Evolutionary conservation across 192 early-diverging fungal species (phyloP).

Genomic region (Podila minutissima): DNA sequence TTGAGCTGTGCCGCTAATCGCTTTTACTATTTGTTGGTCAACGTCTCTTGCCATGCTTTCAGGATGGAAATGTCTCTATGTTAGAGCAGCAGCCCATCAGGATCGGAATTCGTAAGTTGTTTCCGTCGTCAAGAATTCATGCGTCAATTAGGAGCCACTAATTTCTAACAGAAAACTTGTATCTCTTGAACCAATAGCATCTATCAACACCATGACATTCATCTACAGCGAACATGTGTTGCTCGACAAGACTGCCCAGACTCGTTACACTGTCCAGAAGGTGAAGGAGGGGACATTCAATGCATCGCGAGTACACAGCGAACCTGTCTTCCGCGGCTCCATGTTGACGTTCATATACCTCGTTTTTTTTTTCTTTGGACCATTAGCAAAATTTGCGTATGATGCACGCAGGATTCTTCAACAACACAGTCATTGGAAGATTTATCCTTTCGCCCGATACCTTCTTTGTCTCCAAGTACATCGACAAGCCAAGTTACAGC

Average conservation of each 20-base stretch:
- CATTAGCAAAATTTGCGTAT: slow-evolving; percentile 33
- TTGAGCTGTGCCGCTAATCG: background rate
- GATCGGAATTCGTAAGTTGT: slow-evolving; percentile 20
- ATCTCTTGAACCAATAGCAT: slow-evolving; percentile 10
- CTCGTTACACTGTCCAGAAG: slow-evolving; percentile 32
- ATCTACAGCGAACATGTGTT: slow-evolving; percentile 27
- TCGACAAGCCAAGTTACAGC: slow-evolving; percentile 40
- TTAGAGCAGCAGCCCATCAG: slow-evolving; percentile 15
- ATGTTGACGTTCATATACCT: background rate
- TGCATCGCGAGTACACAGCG: too few relatives aligned
- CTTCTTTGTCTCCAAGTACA: slow-evolving; percentile 26
- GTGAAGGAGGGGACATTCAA: background rate
- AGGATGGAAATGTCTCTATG: slow-evolving; percentile 13
- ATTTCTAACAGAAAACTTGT: background rate
- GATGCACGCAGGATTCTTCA: slow-evolving; percentile 9
- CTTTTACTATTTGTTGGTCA: background rate
- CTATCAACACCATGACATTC: slow-evolving; percentile 39
- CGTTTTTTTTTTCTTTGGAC: background rate
- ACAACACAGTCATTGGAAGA: slow-evolving; percentile 8
- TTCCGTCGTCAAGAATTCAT: background rate
- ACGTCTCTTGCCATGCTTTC: background rate
- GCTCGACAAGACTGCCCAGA: background rate
- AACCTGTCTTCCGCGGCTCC: background rate
- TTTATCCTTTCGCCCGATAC: slow-evolving; percentile 34
- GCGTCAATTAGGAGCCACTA: background rate